Conservation (phyloP, 148 eudicot genomes). For the Heliosperma pusillum region DNA sequence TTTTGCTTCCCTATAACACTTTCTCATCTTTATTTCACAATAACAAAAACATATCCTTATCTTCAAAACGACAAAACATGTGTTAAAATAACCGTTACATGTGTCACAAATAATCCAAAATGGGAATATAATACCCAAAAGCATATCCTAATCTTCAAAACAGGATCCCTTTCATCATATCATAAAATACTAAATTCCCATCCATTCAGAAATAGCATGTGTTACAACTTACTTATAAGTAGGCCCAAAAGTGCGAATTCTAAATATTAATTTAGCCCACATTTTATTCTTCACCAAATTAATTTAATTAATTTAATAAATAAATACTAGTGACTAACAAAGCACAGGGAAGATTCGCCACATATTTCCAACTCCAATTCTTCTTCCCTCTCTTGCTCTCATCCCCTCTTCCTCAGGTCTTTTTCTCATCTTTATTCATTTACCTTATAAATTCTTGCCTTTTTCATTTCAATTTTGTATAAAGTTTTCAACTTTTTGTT, state of each 20-base stretch:
- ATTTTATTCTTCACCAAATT: not conserved
- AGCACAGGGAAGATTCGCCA: constrained; percentile 16
- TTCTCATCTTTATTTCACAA: too few relatives aligned
- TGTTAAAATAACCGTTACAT: too few relatives aligned
- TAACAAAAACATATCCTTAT: too few relatives aligned
- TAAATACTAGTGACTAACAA: not conserved
- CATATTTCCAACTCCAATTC: constrained; percentile 18
- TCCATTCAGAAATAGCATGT: not conserved
- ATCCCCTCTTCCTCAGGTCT: constrained; percentile 22
- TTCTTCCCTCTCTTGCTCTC: constrained; percentile 1
- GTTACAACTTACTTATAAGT: not conserved
- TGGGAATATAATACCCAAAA: not conserved
- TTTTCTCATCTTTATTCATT: constrained; percentile 4
- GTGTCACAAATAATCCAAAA: too few relatives aligned
- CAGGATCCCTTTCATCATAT: not conserved
- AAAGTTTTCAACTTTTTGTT: constrained; percentile 2
- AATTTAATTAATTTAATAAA: too few relatives aligned
- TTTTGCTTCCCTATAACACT: too few relatives aligned
- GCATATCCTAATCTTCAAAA: not conserved
- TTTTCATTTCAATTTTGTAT: not conserved
- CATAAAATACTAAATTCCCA: not conserved
- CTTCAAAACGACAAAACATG: too few relatives aligned
- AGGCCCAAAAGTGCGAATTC: not conserved
- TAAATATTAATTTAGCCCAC: not conserved
- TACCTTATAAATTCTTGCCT: not conserved